Evolutionary conservation across 768 basidiomycete genomes (phyloP), one percentile per base, ranked within the genome.

Genomic region (Tulasnella sp.): DNA sequence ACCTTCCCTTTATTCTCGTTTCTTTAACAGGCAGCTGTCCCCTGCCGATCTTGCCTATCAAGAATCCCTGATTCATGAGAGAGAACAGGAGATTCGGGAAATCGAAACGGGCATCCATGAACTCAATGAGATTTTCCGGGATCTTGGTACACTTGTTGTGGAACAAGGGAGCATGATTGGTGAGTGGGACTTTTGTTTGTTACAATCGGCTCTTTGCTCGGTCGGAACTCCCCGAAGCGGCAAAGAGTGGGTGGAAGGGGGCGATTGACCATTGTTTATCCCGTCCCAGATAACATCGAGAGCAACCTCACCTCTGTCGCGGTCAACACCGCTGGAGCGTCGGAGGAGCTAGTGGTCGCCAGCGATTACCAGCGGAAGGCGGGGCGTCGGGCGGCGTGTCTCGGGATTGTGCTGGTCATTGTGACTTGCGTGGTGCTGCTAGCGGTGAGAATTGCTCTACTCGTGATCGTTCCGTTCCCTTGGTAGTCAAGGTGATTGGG

Each of bases 41-140:
- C 94, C 95, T 0, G 93, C 94, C 81, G 97, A 98, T 86, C 90
- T 99, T 34, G 95, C 95, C 20, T 97, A 97, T 85, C 98, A 99
- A 85, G 97, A 99, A 85, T 94, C 95, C 14, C 87, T 99, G 50
- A 96, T 98, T 77, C 92, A 93, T 76, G 98, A 99, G 85, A 93
- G 98, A 24, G 97, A 99, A 85, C 89, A 89, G 0, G 98, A 99
- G 84, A 99, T 99, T 78, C 91, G 94, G 76, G 96, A 98, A 85
- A 99, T 99, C 76, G 98, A 99, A 86, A 92, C 91, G 9, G 97
- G 98, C 9, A 98, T 99, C 79, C 96, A 97, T 84, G 97, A 99
- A 86, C 87, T 99, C 72, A 91, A 94, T 40, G 96, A 98, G 86
- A 98, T 99, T 84, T 99, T 99, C 89, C 91, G 94, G 75, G 97